Base-by-base conservation (phyloP, 2,329 filamentous ascomycete species). In the Clonostachys byssicola region DNA sequence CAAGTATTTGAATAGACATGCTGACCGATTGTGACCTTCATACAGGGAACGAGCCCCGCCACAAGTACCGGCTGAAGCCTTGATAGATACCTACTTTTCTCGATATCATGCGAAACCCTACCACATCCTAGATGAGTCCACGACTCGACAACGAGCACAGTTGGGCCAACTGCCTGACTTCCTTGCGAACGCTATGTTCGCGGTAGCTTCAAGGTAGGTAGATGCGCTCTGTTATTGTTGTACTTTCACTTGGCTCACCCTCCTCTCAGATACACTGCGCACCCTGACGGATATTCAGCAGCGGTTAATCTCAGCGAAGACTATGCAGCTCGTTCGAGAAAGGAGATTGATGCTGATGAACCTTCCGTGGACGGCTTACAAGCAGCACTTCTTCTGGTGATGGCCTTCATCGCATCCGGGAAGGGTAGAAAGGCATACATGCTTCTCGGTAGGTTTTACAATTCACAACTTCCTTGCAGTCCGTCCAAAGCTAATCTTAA, bases 341-440 rank as follows among this genome's bases (percentile, higher is more conserved):
- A 72, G 23, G 82, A 86, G 53, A 76, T 95, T 14, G 88, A 94
- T 60, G 80, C 84, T 9, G 90, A 95, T 57, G 87, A 92, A 54
- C 89, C 89, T 6, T 89, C 85, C 1, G 80, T 94, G 40, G 89
- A 95, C 61, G 80, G 80, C 34, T 66, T 95, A 9, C 89, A 95
- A 62, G 78, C 88, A 4, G 72, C 92, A 14, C 69, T 95, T 42
- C 73, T 95, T 10, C 77, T 95, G 3, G 82, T 86, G 1, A 82
- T 86, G 59, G 85, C 88, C 4, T 92, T 84, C 57, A 89, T 85
- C 43, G 89, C 89, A 35, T 76, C 83, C 33, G 89, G 90, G 23
- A 84, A 86, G 57, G 88, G 89, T 14, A 92, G 89, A 67, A 94
- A 88, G 65, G 85, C 88, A 1, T 94, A 91, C 55, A 95, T 95